phyloP scores from a whole-genome alignment of 495 filamentous ascomycete genomes.

The Amniculicola lignicola region DNA sequence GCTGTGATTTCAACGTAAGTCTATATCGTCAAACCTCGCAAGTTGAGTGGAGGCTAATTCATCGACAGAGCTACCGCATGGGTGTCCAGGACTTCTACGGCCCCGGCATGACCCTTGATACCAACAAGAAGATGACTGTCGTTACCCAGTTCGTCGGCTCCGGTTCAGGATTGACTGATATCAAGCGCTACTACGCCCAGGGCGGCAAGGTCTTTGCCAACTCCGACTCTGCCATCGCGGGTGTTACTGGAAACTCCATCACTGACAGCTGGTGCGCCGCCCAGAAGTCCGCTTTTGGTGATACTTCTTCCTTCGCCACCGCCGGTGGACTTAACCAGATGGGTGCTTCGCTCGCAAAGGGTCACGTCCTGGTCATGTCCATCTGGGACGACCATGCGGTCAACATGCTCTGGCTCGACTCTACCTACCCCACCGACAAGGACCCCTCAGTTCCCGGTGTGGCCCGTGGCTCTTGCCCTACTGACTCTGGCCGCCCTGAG shows the following conservation, averaged over 20 bases:
- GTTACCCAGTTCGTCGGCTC: constrained; percentile 64
- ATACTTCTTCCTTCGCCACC: constrained; percentile 53
- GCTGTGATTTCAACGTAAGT: constrained; percentile 61
- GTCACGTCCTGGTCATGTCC: constrained; percentile 75
- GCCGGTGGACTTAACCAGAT: constrained; percentile 62
- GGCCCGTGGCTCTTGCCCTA: constrained; percentile 66
- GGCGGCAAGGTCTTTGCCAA: constrained; percentile 59
- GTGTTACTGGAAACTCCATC: constrained; percentile 56
- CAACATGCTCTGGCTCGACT: constrained; percentile 76
- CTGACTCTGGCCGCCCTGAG: constrained; percentile 57
- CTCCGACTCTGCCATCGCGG: constrained; percentile 52
- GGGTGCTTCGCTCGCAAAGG: constrained; percentile 52
- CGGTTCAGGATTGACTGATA: constrained; percentile 52
- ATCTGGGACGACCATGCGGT: constrained; percentile 75
- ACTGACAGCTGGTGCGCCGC: constrained; percentile 59
- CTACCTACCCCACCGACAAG: constrained; percentile 33
- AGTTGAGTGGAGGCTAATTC: neutral
- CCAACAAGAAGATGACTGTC: constrained; percentile 59
- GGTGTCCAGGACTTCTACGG: constrained; percentile 59
- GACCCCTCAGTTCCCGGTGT: constrained; percentile 59
- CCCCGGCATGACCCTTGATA: constrained; percentile 56
- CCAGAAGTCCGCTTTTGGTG: constrained; percentile 62
- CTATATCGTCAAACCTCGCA: neutral
- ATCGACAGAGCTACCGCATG: constrained; percentile 47
- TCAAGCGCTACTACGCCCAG: constrained; percentile 59